phyloP scores from a whole-genome alignment of 2,329 filamentous ascomycete genomes.

The Chalaropsis ovoidea region DNA sequence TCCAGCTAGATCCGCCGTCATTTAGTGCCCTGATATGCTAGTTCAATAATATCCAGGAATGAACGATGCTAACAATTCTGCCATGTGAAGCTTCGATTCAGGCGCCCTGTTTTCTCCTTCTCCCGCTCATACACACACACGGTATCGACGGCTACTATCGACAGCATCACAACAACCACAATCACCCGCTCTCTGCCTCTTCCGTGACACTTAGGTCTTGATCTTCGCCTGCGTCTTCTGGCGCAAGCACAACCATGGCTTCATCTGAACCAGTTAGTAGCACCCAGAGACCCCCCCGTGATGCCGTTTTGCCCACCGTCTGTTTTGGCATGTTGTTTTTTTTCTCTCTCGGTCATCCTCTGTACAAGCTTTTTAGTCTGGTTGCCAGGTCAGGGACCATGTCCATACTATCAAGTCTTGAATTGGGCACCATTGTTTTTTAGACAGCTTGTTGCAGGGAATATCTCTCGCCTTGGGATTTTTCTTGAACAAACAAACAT shows the following conservation, averaged over 20 bases:
- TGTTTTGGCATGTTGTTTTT: constrained; percentile 12
- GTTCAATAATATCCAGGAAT: neutral
- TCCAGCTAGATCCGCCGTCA: neutral
- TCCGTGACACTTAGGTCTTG: neutral
- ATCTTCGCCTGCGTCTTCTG: constrained; percentile 3
- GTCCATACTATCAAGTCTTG: neutral
- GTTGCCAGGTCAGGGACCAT: constrained; percentile 9
- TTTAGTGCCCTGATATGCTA: neutral
- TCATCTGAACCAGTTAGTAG: constrained; percentile 23
- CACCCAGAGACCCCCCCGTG: neutral
- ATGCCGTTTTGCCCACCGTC: neutral
- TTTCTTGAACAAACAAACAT: neutral
- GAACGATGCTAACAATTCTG: neutral
- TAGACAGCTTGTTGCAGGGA: constrained; percentile 10
- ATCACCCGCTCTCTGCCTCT: neutral
- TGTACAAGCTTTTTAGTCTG: constrained; percentile 5
- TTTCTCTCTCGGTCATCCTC: constrained; percentile 3
- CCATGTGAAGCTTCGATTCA: neutral
- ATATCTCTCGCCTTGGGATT: neutral
- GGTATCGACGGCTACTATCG: neutral
- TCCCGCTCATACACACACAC: neutral
- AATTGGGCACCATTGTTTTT: constrained; percentile 10
- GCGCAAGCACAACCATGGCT: constrained; percentile 20
- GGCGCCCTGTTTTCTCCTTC: constrained; percentile 5
- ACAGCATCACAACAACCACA: neutral